Percentiles rank a stretch among this genome's conserved stretches.
Conservation (phyloP, 2,329 filamentous ascomycete genomes). For the Aschersonia sp. region DNA sequence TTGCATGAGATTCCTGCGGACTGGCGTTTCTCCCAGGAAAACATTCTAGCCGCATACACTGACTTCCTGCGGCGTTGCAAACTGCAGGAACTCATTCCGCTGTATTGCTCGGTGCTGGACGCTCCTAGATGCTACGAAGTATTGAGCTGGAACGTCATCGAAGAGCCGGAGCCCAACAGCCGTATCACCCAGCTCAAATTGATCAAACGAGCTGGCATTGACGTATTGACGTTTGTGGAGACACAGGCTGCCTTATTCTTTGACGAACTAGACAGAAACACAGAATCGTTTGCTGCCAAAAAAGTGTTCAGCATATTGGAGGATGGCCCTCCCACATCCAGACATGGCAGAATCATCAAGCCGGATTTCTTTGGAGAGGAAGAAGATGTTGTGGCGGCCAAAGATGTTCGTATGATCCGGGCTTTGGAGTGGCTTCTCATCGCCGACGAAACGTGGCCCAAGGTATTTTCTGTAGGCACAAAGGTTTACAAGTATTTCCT, state of each 20-base stretch:
- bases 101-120: constrained; percentile 73
- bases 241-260: constrained; percentile 44
- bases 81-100: constrained; percentile 64
- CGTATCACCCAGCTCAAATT: constrained; percentile 56
- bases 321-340: constrained; percentile 15
- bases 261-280: constrained; percentile 25
- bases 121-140: constrained; percentile 50
- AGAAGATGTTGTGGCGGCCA: constrained; percentile 34
- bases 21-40: constrained; percentile 43
- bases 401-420: constrained; percentile 59
- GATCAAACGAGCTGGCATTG: constrained; percentile 60
- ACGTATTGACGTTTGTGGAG: constrained; percentile 58
- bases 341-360: constrained; percentile 47
- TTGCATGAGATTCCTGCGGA: constrained; percentile 7
- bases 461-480: constrained; percentile 53
- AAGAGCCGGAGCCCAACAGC: constrained; percentile 50
- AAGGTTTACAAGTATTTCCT: constrained; percentile 74
- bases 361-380: constrained; percentile 56
- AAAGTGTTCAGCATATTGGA: constrained; percentile 36
- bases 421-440: constrained; percentile 75
- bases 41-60: constrained; percentile 69
- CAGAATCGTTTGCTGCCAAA: constrained; percentile 21
- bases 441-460: constrained; percentile 55
- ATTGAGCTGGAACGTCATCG: constrained; percentile 62
- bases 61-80: constrained; percentile 59